Evolutionary conservation across 2,329 filamentous ascomycete species (phyloP), one percentile per base, ranked within the genome.

Genomic region (Balansia obtecta): DNA sequence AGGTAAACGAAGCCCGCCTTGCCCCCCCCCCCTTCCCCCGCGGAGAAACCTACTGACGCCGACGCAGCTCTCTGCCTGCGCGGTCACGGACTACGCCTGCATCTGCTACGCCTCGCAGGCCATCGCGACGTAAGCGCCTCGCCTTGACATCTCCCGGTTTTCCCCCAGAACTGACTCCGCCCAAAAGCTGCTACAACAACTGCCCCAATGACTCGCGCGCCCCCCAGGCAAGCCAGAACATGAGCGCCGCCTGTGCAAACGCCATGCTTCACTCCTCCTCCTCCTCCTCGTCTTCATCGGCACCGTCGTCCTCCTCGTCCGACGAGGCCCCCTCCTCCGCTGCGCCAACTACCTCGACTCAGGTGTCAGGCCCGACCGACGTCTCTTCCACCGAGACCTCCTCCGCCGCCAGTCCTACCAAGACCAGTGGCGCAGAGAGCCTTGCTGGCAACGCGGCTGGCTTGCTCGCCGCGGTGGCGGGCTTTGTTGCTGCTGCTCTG

Each of bases 131-230:
- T 76, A 60, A 54, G 71, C 65, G 3, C 9, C 13, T 34, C 33
- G 9, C 5, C 33, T 2, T 13, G 10, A 34, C n/a, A 10, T 34
- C 30, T 32, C n/a, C 16, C 12, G 32, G n/a, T n/a, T n/a, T n/a
- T 22, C 50, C 51, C 50, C 54, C 51, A n/a, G 53, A 41, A 55
- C 47, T 34, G 32, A 10, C n/a, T n/a, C n/a, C 9, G 32, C 20
- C 46, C 20, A 20, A 44, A 50, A 74, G 72, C 54, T 77, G 74
- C 72, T 77, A 69, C 67, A 74, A 75, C 68, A 77, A 77, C 71
- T 77, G 75, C 68, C 75, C 75, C 60, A 65, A 71, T 57, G 74
- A 77, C 62, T 1, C 59, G 47, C 66, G 69, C 44, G 63, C 58
- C 53, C 49, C 56, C 48, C 49, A 60, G 18, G 65, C 65, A 56